A percentile compares a stretch with the other conserved stretches of the same genome.
Conservation (phyloP, 106 monocot species). For the Hemerocallis citrina region DNA sequence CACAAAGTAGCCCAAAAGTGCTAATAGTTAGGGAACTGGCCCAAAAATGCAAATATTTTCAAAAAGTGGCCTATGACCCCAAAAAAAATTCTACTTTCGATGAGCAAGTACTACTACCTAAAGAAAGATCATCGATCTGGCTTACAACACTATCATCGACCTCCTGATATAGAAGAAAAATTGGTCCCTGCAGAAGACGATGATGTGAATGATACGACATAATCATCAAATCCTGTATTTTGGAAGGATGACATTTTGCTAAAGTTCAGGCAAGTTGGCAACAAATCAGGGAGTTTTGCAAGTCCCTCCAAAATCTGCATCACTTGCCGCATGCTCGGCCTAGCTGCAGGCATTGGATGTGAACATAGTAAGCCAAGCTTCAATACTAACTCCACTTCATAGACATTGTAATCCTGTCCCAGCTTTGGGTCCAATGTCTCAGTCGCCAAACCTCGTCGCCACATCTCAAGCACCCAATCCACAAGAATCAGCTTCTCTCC, state of each 20-base stretch:
- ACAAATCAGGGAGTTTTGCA: neutral
- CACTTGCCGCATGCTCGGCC: constrained; percentile 1
- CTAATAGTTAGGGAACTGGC: too few relatives aligned
- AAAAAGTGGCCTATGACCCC: too few relatives aligned
- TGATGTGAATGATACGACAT: too few relatives aligned
- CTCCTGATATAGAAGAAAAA: too few relatives aligned
- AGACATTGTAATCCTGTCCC: neutral
- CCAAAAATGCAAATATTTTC: too few relatives aligned
- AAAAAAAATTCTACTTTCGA: too few relatives aligned
- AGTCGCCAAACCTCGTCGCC: neutral
- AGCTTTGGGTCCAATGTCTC: constrained; percentile 7
- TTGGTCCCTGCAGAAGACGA: too few relatives aligned
- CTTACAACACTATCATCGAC: too few relatives aligned
- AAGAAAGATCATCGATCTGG: too few relatives aligned
- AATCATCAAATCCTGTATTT: neutral
- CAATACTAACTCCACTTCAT: constrained; percentile 18
- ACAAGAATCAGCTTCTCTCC: constrained; percentile 3
- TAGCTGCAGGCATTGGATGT: constrained; percentile 1
- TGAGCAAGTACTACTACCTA: too few relatives aligned
- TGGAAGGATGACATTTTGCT: neutral
- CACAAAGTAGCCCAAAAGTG: too few relatives aligned
- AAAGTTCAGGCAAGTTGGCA: neutral
- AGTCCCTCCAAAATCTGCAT: neutral
- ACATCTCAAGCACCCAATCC: constrained; percentile 14
- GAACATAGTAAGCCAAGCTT: constrained; percentile 17